phyloP scores from a whole-genome alignment of 2,329 filamentous ascomycete species.

The Ascocoryne sarcoides region DNA sequence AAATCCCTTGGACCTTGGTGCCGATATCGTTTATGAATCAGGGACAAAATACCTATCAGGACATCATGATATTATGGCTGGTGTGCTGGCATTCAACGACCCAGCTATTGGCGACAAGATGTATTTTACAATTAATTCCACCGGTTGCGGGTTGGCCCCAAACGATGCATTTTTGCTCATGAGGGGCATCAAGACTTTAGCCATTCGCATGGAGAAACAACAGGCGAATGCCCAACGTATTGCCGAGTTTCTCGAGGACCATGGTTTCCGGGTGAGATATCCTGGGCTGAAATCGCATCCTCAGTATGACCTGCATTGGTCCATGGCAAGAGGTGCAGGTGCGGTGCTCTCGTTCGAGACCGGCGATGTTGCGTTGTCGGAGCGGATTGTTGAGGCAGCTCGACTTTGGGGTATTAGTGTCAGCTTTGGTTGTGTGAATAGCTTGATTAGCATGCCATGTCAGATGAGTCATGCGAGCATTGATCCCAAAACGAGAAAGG shows the following conservation, averaged over 20 bases:
- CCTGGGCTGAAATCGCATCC: conserved; percentile 91
- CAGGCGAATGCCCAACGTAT: conserved; percentile 86
- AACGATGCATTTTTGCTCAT: conserved; percentile 96
- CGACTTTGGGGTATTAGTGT: conserved; percentile 92
- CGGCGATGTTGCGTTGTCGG: conserved; percentile 71
- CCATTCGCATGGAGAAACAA: conserved; percentile 98
- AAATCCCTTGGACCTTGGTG: conserved; percentile 89
- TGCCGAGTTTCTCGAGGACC: conserved; percentile 81
- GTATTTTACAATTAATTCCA: conserved; percentile 95
- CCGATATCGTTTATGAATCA: conserved; percentile 94
- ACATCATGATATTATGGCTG: conserved; percentile 98
- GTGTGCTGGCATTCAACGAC: conserved; percentile 88
- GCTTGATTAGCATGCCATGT: conserved; percentile 97
- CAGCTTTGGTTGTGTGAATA: conserved; percentile 97
- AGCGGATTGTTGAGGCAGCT: conserved; percentile 89
- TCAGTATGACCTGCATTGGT: conserved; percentile 93
- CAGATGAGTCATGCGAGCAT: conserved; percentile 99
- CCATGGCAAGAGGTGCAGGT: conserved; percentile 86
- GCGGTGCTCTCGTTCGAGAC: conserved; percentile 96
- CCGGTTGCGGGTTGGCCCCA: conserved; percentile 85
- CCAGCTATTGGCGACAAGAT: conserved; percentile 73
- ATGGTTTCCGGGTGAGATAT: conserved; percentile 91
- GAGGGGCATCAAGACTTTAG: conserved; percentile 90
- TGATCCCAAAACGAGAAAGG: conserved; percentile 82
- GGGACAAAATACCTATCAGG: conserved; percentile 97